These are phyloP conservation scores for Rhynchosporium graminicola DNA, from an alignment of 2,329 filamentous ascomycete species.

Conservation along the genomic window DNA sequence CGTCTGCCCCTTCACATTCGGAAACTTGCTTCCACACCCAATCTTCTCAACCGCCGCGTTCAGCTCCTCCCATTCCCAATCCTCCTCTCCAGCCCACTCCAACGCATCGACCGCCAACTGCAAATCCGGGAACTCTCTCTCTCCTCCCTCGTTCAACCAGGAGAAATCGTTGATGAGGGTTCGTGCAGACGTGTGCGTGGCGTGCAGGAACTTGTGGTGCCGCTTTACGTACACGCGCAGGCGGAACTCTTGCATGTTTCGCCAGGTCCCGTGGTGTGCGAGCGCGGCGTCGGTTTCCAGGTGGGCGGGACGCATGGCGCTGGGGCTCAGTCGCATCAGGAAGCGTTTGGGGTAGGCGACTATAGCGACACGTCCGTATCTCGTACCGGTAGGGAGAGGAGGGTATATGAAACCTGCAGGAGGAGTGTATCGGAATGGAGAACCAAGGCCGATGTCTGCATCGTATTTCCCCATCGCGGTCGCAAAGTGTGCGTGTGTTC, in stretches of 20 bases:
- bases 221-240: neutral
- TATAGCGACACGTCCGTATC: conserved; percentile 8
- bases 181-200: neutral
- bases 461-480: conserved; percentile 9
- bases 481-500: conserved; percentile 15
- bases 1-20: neutral
- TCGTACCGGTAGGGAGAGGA: neutral
- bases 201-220: neutral
- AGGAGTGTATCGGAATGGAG: neutral
- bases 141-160: neutral
- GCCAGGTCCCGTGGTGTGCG: neutral
- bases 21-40: neutral
- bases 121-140: neutral
- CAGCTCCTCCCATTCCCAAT: conserved; percentile 7
- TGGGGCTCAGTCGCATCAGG: conserved; percentile 8
- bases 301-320: neutral
- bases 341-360: conserved; percentile 9
- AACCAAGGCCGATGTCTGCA: neutral
- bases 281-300: neutral
- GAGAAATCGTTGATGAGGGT: conserved; percentile 2
- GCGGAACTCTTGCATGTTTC: conserved; percentile 9
- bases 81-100: neutral
- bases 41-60: conserved; percentile 2
- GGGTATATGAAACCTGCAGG: neutral
- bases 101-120: neutral